Percentiles rank a stretch among this genome's conserved stretches.
Conservation (phyloP, 2,329 filamentous ascomycete species). For the Colletotrichum incanum region DNA sequence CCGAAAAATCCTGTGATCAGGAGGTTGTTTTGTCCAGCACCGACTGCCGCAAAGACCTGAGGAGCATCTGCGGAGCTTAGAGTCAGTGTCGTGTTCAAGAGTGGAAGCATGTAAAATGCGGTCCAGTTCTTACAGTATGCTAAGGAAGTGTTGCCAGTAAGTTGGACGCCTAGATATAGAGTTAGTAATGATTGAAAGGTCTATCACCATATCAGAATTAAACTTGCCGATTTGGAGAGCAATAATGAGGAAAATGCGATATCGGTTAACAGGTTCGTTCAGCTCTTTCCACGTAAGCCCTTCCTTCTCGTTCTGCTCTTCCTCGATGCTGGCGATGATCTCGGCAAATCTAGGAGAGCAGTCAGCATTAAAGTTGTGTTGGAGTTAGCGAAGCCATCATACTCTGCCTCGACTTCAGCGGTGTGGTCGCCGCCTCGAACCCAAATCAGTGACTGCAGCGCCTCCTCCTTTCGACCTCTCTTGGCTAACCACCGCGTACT, state of each 20-base stretch:
- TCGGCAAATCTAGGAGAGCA: slow-evolving; percentile 54
- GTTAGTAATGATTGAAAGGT: neutral
- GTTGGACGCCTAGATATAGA: slow-evolving; percentile 53
- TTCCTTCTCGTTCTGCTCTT: slow-evolving; percentile 61
- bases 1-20: slow-evolving; percentile 69
- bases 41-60: slow-evolving; percentile 66
- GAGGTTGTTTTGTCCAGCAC: slow-evolving; percentile 58
- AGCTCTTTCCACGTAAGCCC: slow-evolving; percentile 63
- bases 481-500: slow-evolving; percentile 64
- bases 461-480: slow-evolving; percentile 61
- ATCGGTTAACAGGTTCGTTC: slow-evolving; percentile 62
- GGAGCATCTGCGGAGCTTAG: slow-evolving; percentile 56
- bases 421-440: slow-evolving; percentile 62
- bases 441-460: slow-evolving; percentile 64
- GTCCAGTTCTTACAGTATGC: slow-evolving; percentile 59
- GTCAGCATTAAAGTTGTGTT: neutral
- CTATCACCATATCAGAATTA: no score
- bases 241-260: slow-evolving; percentile 63
- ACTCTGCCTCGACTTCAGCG: slow-evolving; percentile 54
- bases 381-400: slow-evolving; percentile 23
- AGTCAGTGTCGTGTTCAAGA: neutral
- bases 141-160: slow-evolving; percentile 66
- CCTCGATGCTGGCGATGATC: slow-evolving; percentile 62
- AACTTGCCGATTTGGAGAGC: slow-evolving; percentile 62
- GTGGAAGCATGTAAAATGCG: neutral